Evolutionary conservation across 2,329 filamentous ascomycete genomes (phyloP), one percentile per base, ranked within the genome.

Genomic region (Fusarium transvaalense): DNA sequence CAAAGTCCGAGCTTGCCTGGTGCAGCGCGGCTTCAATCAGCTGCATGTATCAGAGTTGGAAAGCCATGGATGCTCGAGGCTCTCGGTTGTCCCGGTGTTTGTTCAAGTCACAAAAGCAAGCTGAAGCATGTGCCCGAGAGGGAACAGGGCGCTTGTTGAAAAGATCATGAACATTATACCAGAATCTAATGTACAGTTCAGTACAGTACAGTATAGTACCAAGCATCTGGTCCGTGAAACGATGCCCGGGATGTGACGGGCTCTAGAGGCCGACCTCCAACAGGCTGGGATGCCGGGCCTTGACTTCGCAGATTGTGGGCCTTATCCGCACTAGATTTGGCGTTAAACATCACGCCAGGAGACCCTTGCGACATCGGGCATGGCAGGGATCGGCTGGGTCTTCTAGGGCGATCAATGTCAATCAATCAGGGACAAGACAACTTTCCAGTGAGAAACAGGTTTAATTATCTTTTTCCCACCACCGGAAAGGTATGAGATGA

Each of bases 211-310:
- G n/a, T n/a, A n/a, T n/a, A n/a, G 10, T 19, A 42, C 32, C 21
- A 41, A 17, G 14, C 19, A 12, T 41, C 46, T 39, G 48, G 38
- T 39, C 23, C 27, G 25, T 32, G 53, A 35, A 46, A 61, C 48
- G 55, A 17, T 37, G 34, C 48, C 42, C 56, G 42, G 54, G 60
- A 61, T 47, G 56, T 68, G 48, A 66, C 56, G 55, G 55, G 56
- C 46, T 68, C 43, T 43, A 42, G 37, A 71, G 47, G 50, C 31
- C 54, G 39, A 45, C 48, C 48, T 56, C 72, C 64, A 74, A 74
- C 67, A 63, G 71, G 71, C 72, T 74, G 65, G 56, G 64, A 71
- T 70, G 38, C 65, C 64, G 67, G 71, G 46, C 52, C 23, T 25
- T 25, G 23, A 4, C 23, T 25, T 45, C 60, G 56, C 39, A 46